Percentiles rank a stretch among this genome's conserved stretches.
phyloP scores from a whole-genome alignment of 108 stramenopile genomes.

The Nannochloropsis salina region DNA sequence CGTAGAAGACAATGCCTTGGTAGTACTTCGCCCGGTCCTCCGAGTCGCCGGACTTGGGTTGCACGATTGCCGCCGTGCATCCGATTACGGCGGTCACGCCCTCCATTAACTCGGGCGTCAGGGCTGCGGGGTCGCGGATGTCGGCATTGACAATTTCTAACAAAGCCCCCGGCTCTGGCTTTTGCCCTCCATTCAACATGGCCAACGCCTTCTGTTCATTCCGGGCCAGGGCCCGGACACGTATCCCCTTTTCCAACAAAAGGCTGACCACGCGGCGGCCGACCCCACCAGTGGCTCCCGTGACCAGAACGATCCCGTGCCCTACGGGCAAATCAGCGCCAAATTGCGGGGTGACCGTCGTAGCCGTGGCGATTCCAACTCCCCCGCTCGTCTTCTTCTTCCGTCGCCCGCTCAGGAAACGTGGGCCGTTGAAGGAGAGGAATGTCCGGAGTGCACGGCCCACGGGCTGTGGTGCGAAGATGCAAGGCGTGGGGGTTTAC shows the following conservation, averaged over 20 bases:
- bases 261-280: slow-evolving; percentile 36
- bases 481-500: too few species aligned
- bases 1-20: slow-evolving; percentile 46
- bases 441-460: not conserved
- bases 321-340: not conserved
- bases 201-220: slow-evolving; percentile 33
- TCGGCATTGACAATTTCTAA: slow-evolving; percentile 32
- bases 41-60: slow-evolving; percentile 34
- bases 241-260: slow-evolving; percentile 25
- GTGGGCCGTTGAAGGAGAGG: slow-evolving; percentile 18
- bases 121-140: slow-evolving; percentile 24
- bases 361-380: not conserved
- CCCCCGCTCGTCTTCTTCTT: not conserved
- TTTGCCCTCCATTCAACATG: slow-evolving; percentile 26
- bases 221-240: slow-evolving; percentile 37
- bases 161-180: not conserved
- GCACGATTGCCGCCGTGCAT: slow-evolving; percentile 44
- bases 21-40: slow-evolving; percentile 44
- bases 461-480: not conserved
- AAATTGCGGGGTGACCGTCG: not conserved
- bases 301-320: not conserved
- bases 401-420: not conserved
- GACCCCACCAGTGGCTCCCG: slow-evolving; percentile 43
- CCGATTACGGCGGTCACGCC: slow-evolving; percentile 42
- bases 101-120: slow-evolving; percentile 25